phyloP scores from a whole-genome alignment of 805 yeast genomes.

The Saturnispora silvae region DNA sequence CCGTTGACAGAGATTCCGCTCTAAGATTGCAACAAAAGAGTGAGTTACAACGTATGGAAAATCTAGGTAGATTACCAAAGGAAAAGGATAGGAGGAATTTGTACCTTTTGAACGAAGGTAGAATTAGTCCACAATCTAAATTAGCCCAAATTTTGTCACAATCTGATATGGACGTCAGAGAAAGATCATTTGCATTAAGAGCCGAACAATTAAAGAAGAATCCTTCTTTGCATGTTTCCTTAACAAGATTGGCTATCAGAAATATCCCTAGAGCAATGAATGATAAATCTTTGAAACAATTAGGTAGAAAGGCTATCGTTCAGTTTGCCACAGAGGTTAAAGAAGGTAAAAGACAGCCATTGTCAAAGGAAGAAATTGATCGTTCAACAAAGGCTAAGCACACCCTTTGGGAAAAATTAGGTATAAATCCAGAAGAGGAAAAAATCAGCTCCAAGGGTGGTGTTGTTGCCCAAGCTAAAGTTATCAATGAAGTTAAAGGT shows the following conservation, averaged over 20 bases:
- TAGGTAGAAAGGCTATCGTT: constrained; percentile 91
- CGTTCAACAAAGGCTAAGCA: constrained; percentile 66
- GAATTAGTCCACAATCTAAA: constrained; percentile 71
- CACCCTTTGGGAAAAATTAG: constrained; percentile 24
- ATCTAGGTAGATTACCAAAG: constrained; percentile 68
- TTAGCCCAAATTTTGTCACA: constrained; percentile 58
- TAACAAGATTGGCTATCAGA: constrained; percentile 90
- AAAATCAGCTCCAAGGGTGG: constrained; percentile 71
- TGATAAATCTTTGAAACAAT: constrained; percentile 76
- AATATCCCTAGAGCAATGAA: constrained; percentile 90
- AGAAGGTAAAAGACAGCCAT: constrained; percentile 63
- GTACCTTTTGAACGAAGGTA: constrained; percentile 86
- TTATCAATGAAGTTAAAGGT: constrained; percentile 86
- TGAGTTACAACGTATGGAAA: constrained; percentile 60
- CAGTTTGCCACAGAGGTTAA: constrained; percentile 87
- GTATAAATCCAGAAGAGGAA: constrained; percentile 30
- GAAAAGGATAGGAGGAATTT: constrained; percentile 78
- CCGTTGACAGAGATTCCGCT: constrained; percentile 84
- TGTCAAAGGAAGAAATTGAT: constrained; percentile 77
- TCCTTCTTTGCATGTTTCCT: constrained; percentile 83
- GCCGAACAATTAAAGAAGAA: constrained; percentile 85
- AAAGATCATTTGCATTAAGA: constrained; percentile 74
- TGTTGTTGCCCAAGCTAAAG: constrained; percentile 87
- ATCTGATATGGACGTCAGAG: constrained; percentile 78
- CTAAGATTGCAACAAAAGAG: constrained; percentile 60